A percentile compares a stretch with the other conserved stretches of the same genome.
Evolutionary conservation across 331 rosid genomes (phyloP).

Genomic region (Cydonia oblonga): DNA sequence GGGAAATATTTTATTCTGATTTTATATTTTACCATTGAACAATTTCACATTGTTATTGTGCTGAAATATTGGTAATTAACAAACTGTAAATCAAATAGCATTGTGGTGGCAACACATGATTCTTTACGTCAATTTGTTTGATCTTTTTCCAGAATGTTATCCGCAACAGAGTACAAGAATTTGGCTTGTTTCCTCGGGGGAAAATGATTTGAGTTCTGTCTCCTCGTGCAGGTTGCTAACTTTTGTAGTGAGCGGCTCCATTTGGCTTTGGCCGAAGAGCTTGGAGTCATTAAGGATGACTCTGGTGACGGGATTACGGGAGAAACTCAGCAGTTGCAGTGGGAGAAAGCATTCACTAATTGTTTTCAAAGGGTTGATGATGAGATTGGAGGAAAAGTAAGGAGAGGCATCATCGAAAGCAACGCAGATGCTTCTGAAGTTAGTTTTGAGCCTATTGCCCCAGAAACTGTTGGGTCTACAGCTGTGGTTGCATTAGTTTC

Average conservation of each 20-base stretch:
- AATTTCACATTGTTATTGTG: background rate
- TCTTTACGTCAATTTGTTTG: background rate
- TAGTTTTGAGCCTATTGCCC: constrained; percentile 28
- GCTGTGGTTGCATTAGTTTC: constrained; percentile 47
- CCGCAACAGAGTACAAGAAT: background rate
- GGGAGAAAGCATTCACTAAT: constrained; percentile 38
- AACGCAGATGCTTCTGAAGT: constrained; percentile 10
- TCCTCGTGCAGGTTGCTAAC: constrained; percentile 39
- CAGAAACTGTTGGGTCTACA: constrained; percentile 55
- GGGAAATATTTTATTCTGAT: background rate
- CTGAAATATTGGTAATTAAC: background rate
- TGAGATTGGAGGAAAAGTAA: constrained; percentile 36
- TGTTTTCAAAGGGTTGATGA: constrained; percentile 43
- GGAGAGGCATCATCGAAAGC: constrained; percentile 1
- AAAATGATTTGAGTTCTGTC: background rate
- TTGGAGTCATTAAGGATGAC: constrained; percentile 17
- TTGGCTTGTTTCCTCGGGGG: background rate
- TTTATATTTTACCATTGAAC: background rate
- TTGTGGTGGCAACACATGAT: background rate
- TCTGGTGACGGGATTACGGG: constrained; percentile 10
- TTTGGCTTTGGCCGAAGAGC: constrained; percentile 43
- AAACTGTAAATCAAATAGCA: background rate
- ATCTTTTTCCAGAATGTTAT: background rate
- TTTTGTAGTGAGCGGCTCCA: constrained; percentile 45
- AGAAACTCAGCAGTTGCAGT: constrained; percentile 23